Base-by-base conservation (phyloP, 2,329 filamentous ascomycete species). In the Trichothecium roseum region DNA sequence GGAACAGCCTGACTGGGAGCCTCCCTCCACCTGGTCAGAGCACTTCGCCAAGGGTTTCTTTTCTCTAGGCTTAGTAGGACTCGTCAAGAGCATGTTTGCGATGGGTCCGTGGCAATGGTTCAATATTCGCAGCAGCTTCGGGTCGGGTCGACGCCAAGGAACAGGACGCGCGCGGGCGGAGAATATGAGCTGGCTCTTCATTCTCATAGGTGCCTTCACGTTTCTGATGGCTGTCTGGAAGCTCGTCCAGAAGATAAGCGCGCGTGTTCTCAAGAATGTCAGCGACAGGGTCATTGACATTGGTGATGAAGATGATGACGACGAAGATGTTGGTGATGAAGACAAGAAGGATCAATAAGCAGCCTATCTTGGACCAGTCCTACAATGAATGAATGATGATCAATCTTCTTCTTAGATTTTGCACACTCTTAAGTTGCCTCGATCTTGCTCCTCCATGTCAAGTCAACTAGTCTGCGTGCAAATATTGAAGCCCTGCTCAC, bases 371-470 rank as follows among this genome's bases (percentile, higher is more conserved):
- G 38, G 38, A 39, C 36, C 40, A 18, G 28, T 43, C 28, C 22
- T 20, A 17, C 15, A 9, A 5, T 15, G 4, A 20, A 24, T 26
- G 22, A 28, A 18, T 30, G 15, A 9, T 8, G 7, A 17, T 34
- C 12, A 17, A 8, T 26, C 8, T n/a, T 2, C 30, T 29, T 8
- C 18, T 13, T 24, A 30, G 29, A 36, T 49, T 57, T 57, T 83
- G 86, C 86, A 89, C 83, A 81, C 84, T 83, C 81, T 94, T 94
- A 83, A 94, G 87, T 91, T 94, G 84, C 74, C 85, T 87, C 74
- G 73, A 77, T 64, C 63, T 57, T 68, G 55, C 69, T 74, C 65
- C 64, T 72, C 82, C 74, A 74, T 89, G 79, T 78, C 75, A 76
- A 87, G 84, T 78, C 81, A 79, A 91, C 88, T 79, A 91, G 87